Conservation (phyloP, 768 basidiomycete genomes). For the Pholiota molesta region DNA sequence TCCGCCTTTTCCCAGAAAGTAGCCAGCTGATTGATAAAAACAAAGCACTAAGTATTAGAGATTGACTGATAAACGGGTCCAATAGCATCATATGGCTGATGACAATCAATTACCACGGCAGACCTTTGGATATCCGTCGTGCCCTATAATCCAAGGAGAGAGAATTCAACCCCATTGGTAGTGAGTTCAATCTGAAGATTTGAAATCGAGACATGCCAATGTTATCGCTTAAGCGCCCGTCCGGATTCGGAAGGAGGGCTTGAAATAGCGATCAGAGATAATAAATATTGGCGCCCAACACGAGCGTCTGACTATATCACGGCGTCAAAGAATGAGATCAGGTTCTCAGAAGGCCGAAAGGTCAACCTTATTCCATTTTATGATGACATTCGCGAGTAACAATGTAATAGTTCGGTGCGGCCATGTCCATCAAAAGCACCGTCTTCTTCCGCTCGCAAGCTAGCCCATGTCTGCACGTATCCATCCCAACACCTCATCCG, state of each 20-base stretch:
- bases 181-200: too few species aligned
- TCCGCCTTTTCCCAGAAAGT: too few species aligned
- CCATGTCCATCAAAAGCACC: neutral
- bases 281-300: neutral
- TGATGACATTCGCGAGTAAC: neutral
- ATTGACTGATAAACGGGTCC: too few species aligned
- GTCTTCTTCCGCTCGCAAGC: neutral
- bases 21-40: too few species aligned
- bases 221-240: neutral
- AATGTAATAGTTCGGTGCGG: neutral
- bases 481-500: neutral
- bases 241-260: neutral
- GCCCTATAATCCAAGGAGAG: too few species aligned
- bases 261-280: neutral
- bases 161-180: too few species aligned
- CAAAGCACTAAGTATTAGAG: too few species aligned
- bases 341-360: neutral
- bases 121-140: too few species aligned
- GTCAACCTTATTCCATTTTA: too few species aligned
- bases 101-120: too few species aligned
- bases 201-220: neutral
- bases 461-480: neutral
- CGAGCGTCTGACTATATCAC: neutral
- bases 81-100: too few species aligned
- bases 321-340: neutral